Percentiles rank a stretch among this genome's conserved stretches.
Conservation (phyloP, 2,329 filamentous ascomycete genomes). For the Colletotrichum orbiculare region DNA sequence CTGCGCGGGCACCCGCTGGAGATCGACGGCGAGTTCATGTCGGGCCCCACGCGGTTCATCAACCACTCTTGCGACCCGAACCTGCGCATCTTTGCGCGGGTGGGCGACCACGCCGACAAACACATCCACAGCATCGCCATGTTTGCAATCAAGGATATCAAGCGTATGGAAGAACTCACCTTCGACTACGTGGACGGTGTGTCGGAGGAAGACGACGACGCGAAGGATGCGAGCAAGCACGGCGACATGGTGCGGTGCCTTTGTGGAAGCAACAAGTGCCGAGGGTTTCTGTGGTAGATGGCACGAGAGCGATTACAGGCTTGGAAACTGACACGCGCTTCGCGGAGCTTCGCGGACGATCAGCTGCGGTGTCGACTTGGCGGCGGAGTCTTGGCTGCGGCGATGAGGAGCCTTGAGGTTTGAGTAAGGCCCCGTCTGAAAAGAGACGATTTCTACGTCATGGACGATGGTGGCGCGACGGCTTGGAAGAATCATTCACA, state of each 20-base stretch:
- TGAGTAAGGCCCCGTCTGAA: not conserved
- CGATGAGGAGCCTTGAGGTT: not conserved
- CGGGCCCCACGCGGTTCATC: conserved; percentile 83
- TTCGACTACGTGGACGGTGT: conserved; percentile 83
- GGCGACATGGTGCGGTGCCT: conserved; percentile 68
- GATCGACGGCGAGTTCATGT: conserved; percentile 79
- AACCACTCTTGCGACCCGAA: conserved; percentile 87
- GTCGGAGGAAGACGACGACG: conserved; percentile 60
- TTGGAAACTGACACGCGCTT: not conserved
- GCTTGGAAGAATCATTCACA: not conserved
- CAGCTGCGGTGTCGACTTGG: not conserved
- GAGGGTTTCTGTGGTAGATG: conserved; percentile 74
- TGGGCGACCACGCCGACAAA: conserved; percentile 80
- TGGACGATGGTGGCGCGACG: not conserved
- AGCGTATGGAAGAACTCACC: conserved; percentile 75
- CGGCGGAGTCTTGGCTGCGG: not conserved
- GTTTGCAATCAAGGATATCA: conserved; percentile 77
- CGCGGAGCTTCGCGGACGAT: not conserved
- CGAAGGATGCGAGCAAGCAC: conserved; percentile 58
- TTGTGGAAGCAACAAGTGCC: conserved; percentile 74
- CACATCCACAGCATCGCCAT: conserved; percentile 81
- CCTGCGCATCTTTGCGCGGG: conserved; percentile 81
- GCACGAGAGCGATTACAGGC: not conserved
- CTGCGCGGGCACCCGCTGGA: conserved; percentile 68
- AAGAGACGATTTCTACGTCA: conserved; percentile 19